Evolutionary conservation across 805 yeast species (phyloP).

Genomic region (Martiniozyma abietophila): DNA sequence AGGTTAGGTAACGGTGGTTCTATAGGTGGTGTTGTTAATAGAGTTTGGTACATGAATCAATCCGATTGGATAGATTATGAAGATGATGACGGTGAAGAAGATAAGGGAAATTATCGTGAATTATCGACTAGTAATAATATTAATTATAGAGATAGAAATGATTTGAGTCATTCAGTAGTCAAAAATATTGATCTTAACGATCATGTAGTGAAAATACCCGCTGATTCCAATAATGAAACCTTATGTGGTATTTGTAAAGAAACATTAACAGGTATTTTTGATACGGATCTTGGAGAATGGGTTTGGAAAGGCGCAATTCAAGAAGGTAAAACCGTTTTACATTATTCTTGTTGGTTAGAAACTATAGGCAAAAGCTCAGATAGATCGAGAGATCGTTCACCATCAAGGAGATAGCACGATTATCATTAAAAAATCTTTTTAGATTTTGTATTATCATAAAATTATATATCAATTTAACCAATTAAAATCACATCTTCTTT

Average conservation of each 20-base stretch:
- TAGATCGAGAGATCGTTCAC: slow-evolving; percentile 26
- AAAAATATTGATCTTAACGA: slow-evolving; percentile 28
- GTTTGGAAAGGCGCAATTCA: slow-evolving; percentile 62
- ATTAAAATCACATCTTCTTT: no score
- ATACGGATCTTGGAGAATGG: slow-evolving; percentile 74
- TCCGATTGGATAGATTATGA: slow-evolving; percentile 65
- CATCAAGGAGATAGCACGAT: slow-evolving; percentile 16
- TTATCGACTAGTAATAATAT: slow-evolving; percentile 6
- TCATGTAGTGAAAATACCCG: slow-evolving; percentile 57
- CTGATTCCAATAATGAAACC: slow-evolving; percentile 47
- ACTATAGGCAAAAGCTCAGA: slow-evolving; percentile 29
- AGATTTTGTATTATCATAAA: no score
- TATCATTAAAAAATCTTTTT: no score
- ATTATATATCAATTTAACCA: no score
- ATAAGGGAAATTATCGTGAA: slow-evolving; percentile 16
- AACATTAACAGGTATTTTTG: slow-evolving; percentile 50
- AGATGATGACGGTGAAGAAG: slow-evolving; percentile 53
- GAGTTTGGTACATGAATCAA: slow-evolving; percentile 75
- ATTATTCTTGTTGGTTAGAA: slow-evolving; percentile 63
- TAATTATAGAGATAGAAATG: slow-evolving; percentile 6
- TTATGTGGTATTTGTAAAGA: slow-evolving; percentile 70
- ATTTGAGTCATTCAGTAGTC: no score
- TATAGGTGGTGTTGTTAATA: slow-evolving; percentile 51
- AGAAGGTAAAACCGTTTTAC: slow-evolving; percentile 39
- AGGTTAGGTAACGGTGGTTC: slow-evolving; percentile 26